Base-by-base conservation (phyloP, 208 protist genomes). In the Crithidia fasciculata region DNA sequence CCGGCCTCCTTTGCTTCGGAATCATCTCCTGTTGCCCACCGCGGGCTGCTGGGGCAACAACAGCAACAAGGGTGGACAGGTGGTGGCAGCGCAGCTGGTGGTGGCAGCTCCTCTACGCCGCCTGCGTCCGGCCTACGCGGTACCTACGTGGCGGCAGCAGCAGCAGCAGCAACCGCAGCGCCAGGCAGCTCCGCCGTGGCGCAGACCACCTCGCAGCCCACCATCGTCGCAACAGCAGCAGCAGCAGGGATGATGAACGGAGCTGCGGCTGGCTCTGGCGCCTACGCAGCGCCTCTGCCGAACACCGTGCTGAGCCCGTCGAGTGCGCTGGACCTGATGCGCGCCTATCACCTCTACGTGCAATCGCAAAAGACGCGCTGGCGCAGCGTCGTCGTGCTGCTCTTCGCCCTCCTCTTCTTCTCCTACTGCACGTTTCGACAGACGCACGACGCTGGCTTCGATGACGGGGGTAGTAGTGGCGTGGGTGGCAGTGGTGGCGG, bases 251-350 rank as follows among this genome's bases (percentile, higher is more conserved):
- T 1, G 28, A 28, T 28, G 28, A 28, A 28, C 28, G 28, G 28
- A 28, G 28, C 28, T 28, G 28, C 28, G 28, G 28, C 28, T 28
- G 28, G 15, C 15, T 19, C 50, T 2, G 16, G 28, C 66, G 60
- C 10, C 19, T 61, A 52, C 36, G 8, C 18, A 47, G 52, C 39
- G 8, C 53, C 8, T 7, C 12, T 54, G 3, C 28, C 41, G 4
- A 71, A 37, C n/a, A 15, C 66, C 4, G 41, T 60, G 3, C 18
- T 37, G 40, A 73, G 39, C 52, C 28, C 49, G 36, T 36, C 74
- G 49, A 69, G 55, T 37, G 59, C 65, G 43, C 39, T 73, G 13
- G 74, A 78, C 47, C 58, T 69, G 50, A 72, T 78, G 66, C 74
- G 74, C 52, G 66, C 44, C 45, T 62, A 78, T 49, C 39, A 69